Percentiles rank a stretch among this genome's conserved stretches.
phyloP scores from a whole-genome alignment of 306 rosid species.

The Prunus fruticosa region DNA sequence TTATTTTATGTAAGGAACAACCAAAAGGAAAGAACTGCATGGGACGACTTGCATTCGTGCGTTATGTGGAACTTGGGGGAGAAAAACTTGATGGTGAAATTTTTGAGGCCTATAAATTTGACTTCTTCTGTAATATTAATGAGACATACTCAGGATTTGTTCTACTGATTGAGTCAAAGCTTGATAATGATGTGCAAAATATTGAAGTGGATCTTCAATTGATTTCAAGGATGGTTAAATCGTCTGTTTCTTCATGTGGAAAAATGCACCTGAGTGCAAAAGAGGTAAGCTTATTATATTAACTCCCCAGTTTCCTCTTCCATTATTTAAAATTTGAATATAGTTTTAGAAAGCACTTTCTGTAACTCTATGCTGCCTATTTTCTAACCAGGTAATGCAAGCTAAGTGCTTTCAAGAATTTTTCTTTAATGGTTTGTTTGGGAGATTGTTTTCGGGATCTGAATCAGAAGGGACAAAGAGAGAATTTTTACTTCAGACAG shows the following conservation, averaged over 20 bases:
- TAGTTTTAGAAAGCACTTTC: slow-evolving; percentile 15
- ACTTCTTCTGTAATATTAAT: slow-evolving; percentile 50
- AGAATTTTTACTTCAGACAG: slow-evolving; percentile 61
- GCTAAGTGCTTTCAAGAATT: slow-evolving; percentile 85
- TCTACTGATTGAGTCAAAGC: slow-evolving; percentile 67
- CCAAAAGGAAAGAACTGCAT: slow-evolving; percentile 85
- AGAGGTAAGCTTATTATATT: slow-evolving; percentile 42
- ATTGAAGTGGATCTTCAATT: slow-evolving; percentile 60
- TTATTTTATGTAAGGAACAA: slow-evolving; percentile 53
- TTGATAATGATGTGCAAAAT: slow-evolving; percentile 81
- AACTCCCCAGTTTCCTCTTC: background rate
- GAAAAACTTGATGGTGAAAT: slow-evolving; percentile 39
- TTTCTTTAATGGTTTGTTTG: slow-evolving; percentile 78
- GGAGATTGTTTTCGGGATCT: slow-evolving; percentile 48
- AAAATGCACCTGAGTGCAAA: slow-evolving; percentile 53
- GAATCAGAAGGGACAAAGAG: slow-evolving; percentile 32
- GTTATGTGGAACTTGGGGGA: slow-evolving; percentile 70
- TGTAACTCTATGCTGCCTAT: slow-evolving; percentile 17
- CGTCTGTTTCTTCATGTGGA: slow-evolving; percentile 67
- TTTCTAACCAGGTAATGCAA: slow-evolving; percentile 48
- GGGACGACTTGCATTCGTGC: slow-evolving; percentile 57
- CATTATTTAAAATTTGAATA: background rate
- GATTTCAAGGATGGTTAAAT: slow-evolving; percentile 65
- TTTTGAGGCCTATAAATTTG: slow-evolving; percentile 77
- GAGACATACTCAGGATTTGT: slow-evolving; percentile 66